Base-by-base conservation (phyloP, 129 eudicot species). In the Escallonia rubra region DNA sequence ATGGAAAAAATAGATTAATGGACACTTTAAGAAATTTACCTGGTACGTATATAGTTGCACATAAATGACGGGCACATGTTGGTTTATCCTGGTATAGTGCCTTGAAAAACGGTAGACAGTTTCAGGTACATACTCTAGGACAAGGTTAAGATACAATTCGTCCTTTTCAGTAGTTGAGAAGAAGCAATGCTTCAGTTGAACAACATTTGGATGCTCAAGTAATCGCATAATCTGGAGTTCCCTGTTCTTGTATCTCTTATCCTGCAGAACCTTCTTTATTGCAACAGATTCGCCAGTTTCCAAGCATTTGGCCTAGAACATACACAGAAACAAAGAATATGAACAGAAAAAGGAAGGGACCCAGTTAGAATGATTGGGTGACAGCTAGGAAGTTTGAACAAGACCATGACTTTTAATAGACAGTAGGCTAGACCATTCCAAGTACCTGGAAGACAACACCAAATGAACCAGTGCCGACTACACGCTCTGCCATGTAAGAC, bases 401-500 rank as follows among this genome's bases (percentile, higher is more conserved):
- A 45, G 53, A 62, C 44, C 14, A 10, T 54, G 62, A 61, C 46
- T 41, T 54, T 54, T 6, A 10, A 16, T 3, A 14, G 12, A 61
- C 44, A 73, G 14, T 3, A 69, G 59, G 13, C 59, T 4, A 10
- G 42, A 45, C 9, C 3, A 14, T 50, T 51, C 8, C 58, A 50
- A 47, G 47, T 83, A 91, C 97, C 97, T 91, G 95, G 80, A 80
- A 93, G 50, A 93, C 99, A 14, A 86, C 95, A 72, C 99, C 99
- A 77, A 93, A 93, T 23, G 99, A 93, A 61, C 99, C 99, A 41
- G 92, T 89, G 57, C 99, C 99, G 13, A 89, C 99, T 40, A 93
- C 95, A 41, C 99, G 92, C 76, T 93, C 96, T 13, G 99, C 95
- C 96, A 89, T 89, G 83, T 89, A 93, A 41, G 99, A 93, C 71